Evolutionary conservation across 2,329 filamentous ascomycete species (phyloP), one percentile per base, ranked within the genome.

Genomic region (Falciphora oryzae): DNA sequence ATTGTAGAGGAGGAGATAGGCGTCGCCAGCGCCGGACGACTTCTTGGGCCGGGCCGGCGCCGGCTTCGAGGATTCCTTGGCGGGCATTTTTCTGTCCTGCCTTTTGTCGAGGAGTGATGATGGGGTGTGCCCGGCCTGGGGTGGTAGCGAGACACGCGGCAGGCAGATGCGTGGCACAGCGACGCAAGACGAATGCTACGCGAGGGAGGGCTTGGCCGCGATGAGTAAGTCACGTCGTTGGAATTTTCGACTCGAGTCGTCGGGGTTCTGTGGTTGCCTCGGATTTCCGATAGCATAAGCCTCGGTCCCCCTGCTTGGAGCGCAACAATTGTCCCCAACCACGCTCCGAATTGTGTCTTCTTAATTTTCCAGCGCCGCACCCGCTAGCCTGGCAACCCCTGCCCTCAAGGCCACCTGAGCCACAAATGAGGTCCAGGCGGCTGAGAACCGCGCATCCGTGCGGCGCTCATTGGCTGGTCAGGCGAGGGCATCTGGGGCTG

Each of bases 1-100:
- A 78, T 98, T 98, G 85, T 98, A 99, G 70, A 88, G 79, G 73
- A 93, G 83, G 64, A 98, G 86, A 79, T 97, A 97, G 56, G 18
- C 62, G 32, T 63, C 62, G 16, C n/a, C 32, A 35, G 28, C 50
- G 25, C 56, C 29, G 73, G 78, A 80, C 65, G 79, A 83, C 75
- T 86, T 88, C 67, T 81, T 71, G 66, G 79, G 78, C 63, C 78
- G 79, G 44, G 78, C 68, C 16, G 68, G 63, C 2, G 59, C 57
- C 14, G n/a, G 5, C 60, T 64, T 63, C 29, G 67, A 65, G 63
- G 68, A 61, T 50, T 72, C 65, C 38, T 69, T 64, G 57, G 68
- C 61, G 10, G 70, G 70, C 69, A 73, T 74, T 59, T 31, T 58
- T 29, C 35, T 29, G 57, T 58, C 11, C 3, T 25, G 22, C 10